Conservation (phyloP, 1,284 basidiomycete genomes). For the Ustilago sp. region DNA sequence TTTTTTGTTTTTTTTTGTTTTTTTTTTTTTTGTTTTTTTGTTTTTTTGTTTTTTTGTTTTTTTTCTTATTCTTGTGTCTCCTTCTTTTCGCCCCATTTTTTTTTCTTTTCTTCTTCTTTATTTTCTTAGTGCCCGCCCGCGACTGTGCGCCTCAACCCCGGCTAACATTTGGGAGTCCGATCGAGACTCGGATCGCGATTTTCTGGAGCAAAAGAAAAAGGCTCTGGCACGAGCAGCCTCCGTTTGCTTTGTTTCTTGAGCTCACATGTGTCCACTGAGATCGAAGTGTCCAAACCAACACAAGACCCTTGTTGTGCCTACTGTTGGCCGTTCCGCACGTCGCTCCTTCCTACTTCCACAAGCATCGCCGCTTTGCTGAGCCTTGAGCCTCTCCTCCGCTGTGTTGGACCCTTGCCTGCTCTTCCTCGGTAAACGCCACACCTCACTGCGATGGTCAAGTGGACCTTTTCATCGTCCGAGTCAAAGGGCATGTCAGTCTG, state of each 20-base stretch:
- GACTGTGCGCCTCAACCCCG: neutral
- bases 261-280: neutral
- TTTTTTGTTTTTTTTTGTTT: no score
- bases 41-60: neutral
- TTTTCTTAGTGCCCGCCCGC: neutral
- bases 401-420: neutral
- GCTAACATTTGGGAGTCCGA: neutral
- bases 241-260: neutral
- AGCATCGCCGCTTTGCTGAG: constrained; percentile 1
- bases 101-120: neutral
- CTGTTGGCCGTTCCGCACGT: neutral
- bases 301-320: neutral
- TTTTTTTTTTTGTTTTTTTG: no score
- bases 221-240: constrained; percentile 3
- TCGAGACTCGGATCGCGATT: neutral
- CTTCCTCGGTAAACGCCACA: neutral
- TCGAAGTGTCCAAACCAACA: neutral
- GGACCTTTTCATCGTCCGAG: neutral
- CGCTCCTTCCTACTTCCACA: neutral
- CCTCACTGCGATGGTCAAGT: neutral
- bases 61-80: neutral
- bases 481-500: neutral
- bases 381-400: neutral
- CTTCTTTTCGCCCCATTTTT: no score
- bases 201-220: neutral